Conservation (phyloP, 2,329 filamentous ascomycete species). For the Tolypocladium sp. region DNA sequence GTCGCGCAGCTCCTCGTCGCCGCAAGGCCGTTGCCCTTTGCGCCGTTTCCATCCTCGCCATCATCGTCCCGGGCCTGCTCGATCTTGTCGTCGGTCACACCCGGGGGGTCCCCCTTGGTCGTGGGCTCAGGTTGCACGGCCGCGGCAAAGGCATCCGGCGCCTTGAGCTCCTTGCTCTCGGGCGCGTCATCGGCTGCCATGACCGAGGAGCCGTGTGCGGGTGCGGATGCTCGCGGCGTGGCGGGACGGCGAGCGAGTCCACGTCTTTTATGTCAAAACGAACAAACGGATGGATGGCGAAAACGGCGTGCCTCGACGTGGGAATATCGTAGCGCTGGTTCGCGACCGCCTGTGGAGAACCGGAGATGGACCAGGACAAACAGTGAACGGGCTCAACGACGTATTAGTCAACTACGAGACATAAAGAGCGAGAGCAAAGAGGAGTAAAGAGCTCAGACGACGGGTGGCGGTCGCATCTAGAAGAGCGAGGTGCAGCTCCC, state of each 20-base stretch:
- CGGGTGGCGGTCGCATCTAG: background rate
- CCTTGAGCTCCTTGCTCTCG: slow-evolving; percentile 15
- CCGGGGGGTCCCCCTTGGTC: slow-evolving; percentile 8
- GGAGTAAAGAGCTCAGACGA: no score
- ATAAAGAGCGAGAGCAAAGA: background rate
- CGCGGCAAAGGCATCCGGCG: slow-evolving; percentile 18
- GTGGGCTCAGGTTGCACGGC: slow-evolving; percentile 12
- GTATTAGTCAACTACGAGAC: background rate
- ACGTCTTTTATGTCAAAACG: background rate
- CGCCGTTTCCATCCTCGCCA: background rate
- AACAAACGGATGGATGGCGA: background rate
- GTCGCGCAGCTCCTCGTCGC: slow-evolving; percentile 43
- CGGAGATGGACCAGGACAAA: background rate
- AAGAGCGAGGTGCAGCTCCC: background rate
- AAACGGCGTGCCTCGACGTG: background rate
- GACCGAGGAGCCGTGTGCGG: background rate
- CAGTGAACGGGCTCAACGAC: background rate
- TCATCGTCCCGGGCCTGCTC: background rate
- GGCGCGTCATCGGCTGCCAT: slow-evolving; percentile 14
- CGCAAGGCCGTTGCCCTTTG: slow-evolving; percentile 7
- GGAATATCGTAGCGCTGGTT: background rate
- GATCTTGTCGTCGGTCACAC: slow-evolving; percentile 6
- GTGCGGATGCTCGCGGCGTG: background rate
- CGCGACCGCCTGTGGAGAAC: background rate
- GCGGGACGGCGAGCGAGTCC: background rate